Evolutionary conservation across 257 asterid species (phyloP).

Genomic region (Avicennia marina): DNA sequence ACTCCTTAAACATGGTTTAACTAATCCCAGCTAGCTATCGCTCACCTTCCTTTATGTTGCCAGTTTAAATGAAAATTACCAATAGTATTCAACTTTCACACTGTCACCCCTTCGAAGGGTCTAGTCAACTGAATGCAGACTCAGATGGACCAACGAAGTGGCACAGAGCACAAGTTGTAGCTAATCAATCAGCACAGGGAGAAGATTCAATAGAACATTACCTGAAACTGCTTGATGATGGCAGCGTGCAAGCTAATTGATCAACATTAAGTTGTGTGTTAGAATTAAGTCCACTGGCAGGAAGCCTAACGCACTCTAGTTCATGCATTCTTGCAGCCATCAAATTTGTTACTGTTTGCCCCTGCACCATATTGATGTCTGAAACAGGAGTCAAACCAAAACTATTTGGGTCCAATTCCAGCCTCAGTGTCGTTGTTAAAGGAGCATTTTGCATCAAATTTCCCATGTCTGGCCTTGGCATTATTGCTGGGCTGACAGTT

Average conservation of each 20-base stretch:
- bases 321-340: slow-evolving; percentile 13
- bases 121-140: background rate
- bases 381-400: slow-evolving; percentile 2
- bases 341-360: slow-evolving; percentile 1
- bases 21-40: background rate
- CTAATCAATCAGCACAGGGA: background rate
- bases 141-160: background rate
- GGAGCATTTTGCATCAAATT: background rate
- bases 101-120: background rate
- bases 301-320: slow-evolving; percentile 17
- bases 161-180: background rate
- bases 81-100: background rate
- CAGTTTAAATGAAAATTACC: background rate
- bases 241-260: slow-evolving; percentile 18
- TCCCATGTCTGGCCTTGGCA: slow-evolving; percentile 10
- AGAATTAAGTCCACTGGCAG: slow-evolving; percentile 10
- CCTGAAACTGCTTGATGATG: slow-evolving; percentile 31
- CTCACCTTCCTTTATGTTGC: background rate
- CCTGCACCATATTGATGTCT: background rate
- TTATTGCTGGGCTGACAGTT: background rate
- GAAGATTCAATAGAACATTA: slow-evolving; percentile 13
- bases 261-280: slow-evolving; percentile 10
- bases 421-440: slow-evolving; percentile 8
- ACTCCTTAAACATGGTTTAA: background rate
- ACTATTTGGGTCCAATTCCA: background rate